Percentiles rank a stretch among this genome's conserved stretches.
Conservation (phyloP, 1,284 basidiomycete species). For the Sanghuangporus weigelae region DNA sequence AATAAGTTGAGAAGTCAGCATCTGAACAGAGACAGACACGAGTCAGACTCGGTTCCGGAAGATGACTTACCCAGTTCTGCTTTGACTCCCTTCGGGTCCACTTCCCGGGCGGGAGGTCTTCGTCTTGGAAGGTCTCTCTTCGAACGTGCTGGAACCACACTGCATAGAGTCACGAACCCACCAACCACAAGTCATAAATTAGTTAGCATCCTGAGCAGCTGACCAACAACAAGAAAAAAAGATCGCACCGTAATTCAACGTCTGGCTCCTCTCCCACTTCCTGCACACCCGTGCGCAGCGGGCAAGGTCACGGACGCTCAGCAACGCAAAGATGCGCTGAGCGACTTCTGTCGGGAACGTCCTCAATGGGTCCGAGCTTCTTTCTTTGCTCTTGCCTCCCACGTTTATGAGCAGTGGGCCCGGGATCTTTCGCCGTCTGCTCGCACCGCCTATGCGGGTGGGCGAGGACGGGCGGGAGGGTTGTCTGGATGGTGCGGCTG, state of each 20-base stretch:
- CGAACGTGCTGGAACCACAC: slow-evolving; percentile 89
- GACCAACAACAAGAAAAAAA: neutral
- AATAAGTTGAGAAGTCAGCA: neutral
- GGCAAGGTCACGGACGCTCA: slow-evolving; percentile 66
- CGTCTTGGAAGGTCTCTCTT: slow-evolving; percentile 75
- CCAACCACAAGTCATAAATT: slow-evolving; percentile 6
- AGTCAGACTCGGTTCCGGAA: neutral
- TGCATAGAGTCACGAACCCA: slow-evolving; percentile 27
- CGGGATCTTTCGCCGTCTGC: slow-evolving; percentile 32
- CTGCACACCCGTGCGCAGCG: slow-evolving; percentile 74
- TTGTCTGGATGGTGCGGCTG: slow-evolving; percentile 28
- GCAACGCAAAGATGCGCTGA: slow-evolving; percentile 65
- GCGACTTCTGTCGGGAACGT: slow-evolving; percentile 75
- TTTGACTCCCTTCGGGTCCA: slow-evolving; percentile 85
- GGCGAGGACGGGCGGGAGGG: slow-evolving; percentile 59
- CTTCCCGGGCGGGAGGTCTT: slow-evolving; percentile 69
- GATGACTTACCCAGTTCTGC: slow-evolving; percentile 66
- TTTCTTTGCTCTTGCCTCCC: slow-evolving; percentile 20
- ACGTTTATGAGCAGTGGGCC: slow-evolving; percentile 36
- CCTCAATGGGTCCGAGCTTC: slow-evolving; percentile 55
- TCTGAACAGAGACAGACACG: neutral
- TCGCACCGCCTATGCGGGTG: slow-evolving; percentile 38
- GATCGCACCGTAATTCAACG: slow-evolving; percentile 78
- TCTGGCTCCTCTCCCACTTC: slow-evolving; percentile 85
- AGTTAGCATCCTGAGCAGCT: slow-evolving; percentile 6